Evolutionary conservation across 371 early-diverging fungal species (phyloP), one percentile per base, ranked within the genome.

Genomic region (Circinella minor): DNA sequence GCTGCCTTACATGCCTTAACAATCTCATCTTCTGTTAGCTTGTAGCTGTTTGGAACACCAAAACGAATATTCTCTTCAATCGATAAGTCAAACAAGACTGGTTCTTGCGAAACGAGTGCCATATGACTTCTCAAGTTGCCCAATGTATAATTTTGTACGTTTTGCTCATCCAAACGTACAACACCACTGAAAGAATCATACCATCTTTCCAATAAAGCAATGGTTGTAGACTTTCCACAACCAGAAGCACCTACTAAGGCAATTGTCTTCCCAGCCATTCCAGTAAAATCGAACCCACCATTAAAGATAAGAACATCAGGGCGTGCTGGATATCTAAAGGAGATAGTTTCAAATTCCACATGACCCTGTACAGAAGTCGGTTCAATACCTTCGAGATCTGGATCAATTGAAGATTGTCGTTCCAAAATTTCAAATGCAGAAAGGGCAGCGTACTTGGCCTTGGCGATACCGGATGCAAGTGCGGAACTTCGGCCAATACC

Each of bases 101-200:
- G 95, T 75, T 96, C 96, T 79, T 98, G 98, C 36, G 90, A 87
- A 6, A 97, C 96, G 38, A 95, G 79, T 3, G 92, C 90, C 74
- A 96, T 87, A 51, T 90, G 84, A 6, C 85, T 68, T 60, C 96
- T 88, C 15, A 94, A 77, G 47, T 87, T 82, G 27, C 78, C 76
- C 49, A 93, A 75, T 48, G 84, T 72, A 69, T 91, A 86, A 15
- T 82, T 80, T 46, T 81, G 76, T 65, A 94, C 88, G 71, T 94
- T 88, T 36, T 79, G 67, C 34, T 87, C 88, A 71, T 96, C 93
- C 10, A 93, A 66, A 0, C 71, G 74, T 27, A 93, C 84, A 0
- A 75, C 55, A n/a, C 95, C 95, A 6, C 75, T 66, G n/a, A 59
- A 37, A 13, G 86, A 87, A 74, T 97, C 95, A 74, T 96, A 97